Base-by-base conservation (phyloP, 805 yeast species). In the Pichia kluyveri region DNA sequence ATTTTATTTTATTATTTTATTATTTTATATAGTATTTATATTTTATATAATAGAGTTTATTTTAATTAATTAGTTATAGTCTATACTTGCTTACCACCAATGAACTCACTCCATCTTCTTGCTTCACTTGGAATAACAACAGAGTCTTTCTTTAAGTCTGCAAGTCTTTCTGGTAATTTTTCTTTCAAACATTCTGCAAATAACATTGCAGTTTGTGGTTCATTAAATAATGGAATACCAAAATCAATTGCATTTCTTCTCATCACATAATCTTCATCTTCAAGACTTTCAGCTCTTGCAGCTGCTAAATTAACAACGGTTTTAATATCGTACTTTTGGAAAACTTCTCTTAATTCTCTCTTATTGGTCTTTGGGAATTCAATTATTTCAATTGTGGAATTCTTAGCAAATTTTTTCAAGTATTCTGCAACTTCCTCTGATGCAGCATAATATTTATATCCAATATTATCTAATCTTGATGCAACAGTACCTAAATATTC, bases 191-290 rank as follows among this genome's bases (percentile, higher is more conserved):
- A 86, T 62, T 80, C 71, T 23, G 97, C 89, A 68, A 93, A 93
- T 58, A 93, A 70, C 59, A 82, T 63, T 2, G 96, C 84, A 23
- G 99, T 95, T 65, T 88, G 82, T 55, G 98, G 96, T 72, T 93
- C 99, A 65, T 91, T 93, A 75, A 93, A 91, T 63, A 93, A 74
- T 40, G 99, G 96, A 61, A 91, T 83, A 51, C 86, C 98, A 66
- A 93, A 93, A 68, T 93, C 99, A 70, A 93, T 95, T 43, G 99
- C 98, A 67, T 93, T 93, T 74, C 99, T 84, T 75, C 99, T 84
- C 99, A 93, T 93, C 50, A 91, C 83, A 68, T 93, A 93, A 69
- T 93, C 97, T 68, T 85, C 83, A 62, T 93, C 97, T 54, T 79
- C 68, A 54, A 87, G 75, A 54, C 77, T 71, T 60, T 86, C 95